Conservation (phyloP, 2,329 filamentous ascomycete genomes). For the Aspergillus sp. region DNA sequence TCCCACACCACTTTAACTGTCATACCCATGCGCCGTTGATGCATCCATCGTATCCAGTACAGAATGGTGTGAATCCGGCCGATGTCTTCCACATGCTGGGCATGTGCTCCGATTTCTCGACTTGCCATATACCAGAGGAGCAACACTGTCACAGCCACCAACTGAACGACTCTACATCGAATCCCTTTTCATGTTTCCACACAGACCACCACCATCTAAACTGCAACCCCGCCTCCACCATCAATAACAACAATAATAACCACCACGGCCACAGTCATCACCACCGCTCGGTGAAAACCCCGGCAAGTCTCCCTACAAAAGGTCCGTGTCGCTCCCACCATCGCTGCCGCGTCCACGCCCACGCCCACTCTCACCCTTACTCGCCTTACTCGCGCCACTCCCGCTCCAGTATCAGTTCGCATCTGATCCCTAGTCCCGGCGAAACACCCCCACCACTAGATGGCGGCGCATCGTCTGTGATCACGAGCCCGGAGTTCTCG, state of each 20-base stretch:
- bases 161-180: slow-evolving; percentile 14
- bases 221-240: too few species aligned
- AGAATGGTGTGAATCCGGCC: slow-evolving; percentile 25
- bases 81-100: slow-evolving; percentile 32
- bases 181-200: slow-evolving; percentile 24
- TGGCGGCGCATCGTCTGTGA: slow-evolving; percentile 23
- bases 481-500: slow-evolving; percentile 30
- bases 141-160: slow-evolving; percentile 12
- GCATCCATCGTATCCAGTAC: slow-evolving; percentile 16
- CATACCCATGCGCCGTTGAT: slow-evolving; percentile 18
- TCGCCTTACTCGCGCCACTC: slow-evolving; percentile 29
- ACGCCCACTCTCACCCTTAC: slow-evolving; percentile 28
- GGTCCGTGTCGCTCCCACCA: slow-evolving; percentile 28
- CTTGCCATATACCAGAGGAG: slow-evolving; percentile 17
- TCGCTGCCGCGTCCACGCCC: slow-evolving; percentile 25
- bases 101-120: slow-evolving; percentile 24
- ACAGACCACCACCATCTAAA: slow-evolving; percentile 18
- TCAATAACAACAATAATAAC: not conserved
- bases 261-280: not conserved
- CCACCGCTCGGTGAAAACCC: slow-evolving; percentile 10
- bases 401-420: slow-evolving; percentile 30
- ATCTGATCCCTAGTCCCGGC: slow-evolving; percentile 28
- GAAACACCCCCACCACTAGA: slow-evolving; percentile 32
- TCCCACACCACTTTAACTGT: slow-evolving; percentile 14
- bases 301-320: slow-evolving; percentile 12